Evolutionary conservation across 176 grass and related monocot species (phyloP), one percentile per base, ranked within the genome.

Genomic region (Miscanthus lutarioriparius): DNA sequence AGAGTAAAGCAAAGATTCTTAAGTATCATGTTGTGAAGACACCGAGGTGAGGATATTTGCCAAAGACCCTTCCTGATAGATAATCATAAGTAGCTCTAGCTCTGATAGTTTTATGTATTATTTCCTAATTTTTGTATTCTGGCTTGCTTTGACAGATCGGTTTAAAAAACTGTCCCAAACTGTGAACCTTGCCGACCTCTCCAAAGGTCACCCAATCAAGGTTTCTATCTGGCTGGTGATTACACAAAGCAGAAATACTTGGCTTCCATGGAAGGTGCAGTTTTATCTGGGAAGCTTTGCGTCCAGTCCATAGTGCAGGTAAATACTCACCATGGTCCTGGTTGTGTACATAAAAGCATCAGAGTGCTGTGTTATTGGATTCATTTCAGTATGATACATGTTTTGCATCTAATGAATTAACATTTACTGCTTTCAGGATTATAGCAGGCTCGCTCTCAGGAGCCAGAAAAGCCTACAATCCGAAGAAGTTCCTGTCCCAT

Each of bases 221-320:
- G 96, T 71, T 96, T 99, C 78, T 94, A 99, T 65, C 79, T 99
- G 22, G 84, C 90, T 20, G 96, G 93, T 2, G 90, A 99, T 88
- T 99, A 99, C 87, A 99, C 96, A 66, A 99, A 99, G 66, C 96
- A 99, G 70, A 99, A 94, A 87, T 99, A 99, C 27, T 54, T 96
- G 86, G 96, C 93, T 87, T 99, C 96, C 58, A 99, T 99, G 93
- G 96, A 96, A 68, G 93, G 96, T 67, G 96, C 96, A 44, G 90
- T 99, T 77, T 67, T 96, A 47, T 99, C 91, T 3, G 93, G 91
- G 28, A 99, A 99, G 73, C 86, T 99, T 62, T 96, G 97, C 44
- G 91, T 93, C 23, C 93, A 94, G 82, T 89, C 97, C 48, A 91
- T 96, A 84, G 91, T 92, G 28, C 90, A 96, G 91, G 96, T 96